phyloP scores from a whole-genome alignment of 768 basidiomycete species.

The Boletus sp. region DNA sequence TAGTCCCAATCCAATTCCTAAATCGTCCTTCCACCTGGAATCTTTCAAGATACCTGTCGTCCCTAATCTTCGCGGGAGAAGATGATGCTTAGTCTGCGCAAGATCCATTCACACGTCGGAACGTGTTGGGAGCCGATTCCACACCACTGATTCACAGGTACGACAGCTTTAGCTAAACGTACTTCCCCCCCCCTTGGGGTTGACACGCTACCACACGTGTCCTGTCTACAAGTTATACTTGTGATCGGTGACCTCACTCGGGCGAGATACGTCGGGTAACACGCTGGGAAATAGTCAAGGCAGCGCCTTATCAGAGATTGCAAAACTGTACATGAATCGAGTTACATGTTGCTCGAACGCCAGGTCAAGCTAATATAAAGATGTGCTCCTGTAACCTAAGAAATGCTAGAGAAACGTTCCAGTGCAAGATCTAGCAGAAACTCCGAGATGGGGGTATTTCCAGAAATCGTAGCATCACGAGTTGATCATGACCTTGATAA shows the following conservation, averaged over 20 bases:
- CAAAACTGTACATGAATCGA: slow-evolving; percentile 14
- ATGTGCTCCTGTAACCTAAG: slow-evolving; percentile 13
- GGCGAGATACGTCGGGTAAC: background rate
- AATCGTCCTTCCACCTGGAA: background rate
- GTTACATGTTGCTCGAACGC: slow-evolving; percentile 21
- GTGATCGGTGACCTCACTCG: slow-evolving; percentile 14
- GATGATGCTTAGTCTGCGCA: background rate
- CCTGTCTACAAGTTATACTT: background rate
- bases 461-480: slow-evolving; percentile 25
- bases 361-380: slow-evolving; percentile 7
- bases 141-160: slow-evolving; percentile 5
- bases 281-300: background rate
- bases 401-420: slow-evolving; percentile 2
- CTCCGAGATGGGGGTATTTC: background rate
- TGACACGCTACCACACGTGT: slow-evolving; percentile 7
- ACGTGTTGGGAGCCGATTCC: slow-evolving; percentile 2
- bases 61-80: slow-evolving; percentile 30
- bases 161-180: slow-evolving; percentile 8
- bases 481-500: slow-evolving; percentile 87
- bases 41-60: slow-evolving; percentile 2
- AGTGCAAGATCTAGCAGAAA: slow-evolving; percentile 11
- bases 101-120: slow-evolving; percentile 22
- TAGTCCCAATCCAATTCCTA: background rate
- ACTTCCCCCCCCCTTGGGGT: background rate
- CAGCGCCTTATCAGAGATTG: slow-evolving; percentile 3